Percentiles rank a stretch among this genome's conserved stretches.
Evolutionary conservation across 257 asterid genomes (phyloP).

Genomic region (Coffea eugenioides): DNA sequence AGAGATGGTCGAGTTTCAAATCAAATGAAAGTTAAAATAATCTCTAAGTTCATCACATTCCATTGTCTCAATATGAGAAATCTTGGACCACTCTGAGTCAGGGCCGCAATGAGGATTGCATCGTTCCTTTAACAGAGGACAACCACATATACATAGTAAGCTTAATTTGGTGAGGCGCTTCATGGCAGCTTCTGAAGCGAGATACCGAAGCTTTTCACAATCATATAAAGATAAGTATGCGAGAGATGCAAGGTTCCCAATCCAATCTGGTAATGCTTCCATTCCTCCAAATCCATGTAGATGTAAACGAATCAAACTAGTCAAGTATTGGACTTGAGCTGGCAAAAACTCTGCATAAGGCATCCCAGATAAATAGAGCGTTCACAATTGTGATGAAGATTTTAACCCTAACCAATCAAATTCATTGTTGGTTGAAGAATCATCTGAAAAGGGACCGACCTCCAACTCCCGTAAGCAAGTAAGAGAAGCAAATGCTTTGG

Average conservation of each 20-base stretch:
- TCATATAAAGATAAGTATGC: accelerated
- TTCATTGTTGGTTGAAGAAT: background rate
- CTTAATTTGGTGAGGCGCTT: background rate
- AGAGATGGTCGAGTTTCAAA: too few relatives aligned
- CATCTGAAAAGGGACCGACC: conserved; percentile 11
- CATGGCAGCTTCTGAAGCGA: conserved; percentile 19
- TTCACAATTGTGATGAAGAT: background rate
- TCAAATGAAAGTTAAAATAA: too few relatives aligned
- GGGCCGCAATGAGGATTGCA: background rate
- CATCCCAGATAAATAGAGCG: background rate
- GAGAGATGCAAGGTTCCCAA: conserved; percentile 21
- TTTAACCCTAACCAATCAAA: background rate
- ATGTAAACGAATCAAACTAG: accelerated
- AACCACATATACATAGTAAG: background rate
- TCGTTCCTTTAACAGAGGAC: background rate
- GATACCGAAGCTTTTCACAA: background rate
- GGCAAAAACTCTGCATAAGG: conserved; percentile 15
- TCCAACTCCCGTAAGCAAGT: background rate
- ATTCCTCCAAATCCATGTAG: conserved; percentile 11
- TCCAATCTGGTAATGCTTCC: conserved; percentile 22
- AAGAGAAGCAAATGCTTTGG: conserved; percentile 3
- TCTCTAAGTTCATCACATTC: too few relatives aligned
- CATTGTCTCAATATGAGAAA: background rate
- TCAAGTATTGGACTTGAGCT: conserved; percentile 10
- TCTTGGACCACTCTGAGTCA: conserved; percentile 6